Conservation (phyloP, 257 asterid genomes). For the Knoxia roxburghii region DNA sequence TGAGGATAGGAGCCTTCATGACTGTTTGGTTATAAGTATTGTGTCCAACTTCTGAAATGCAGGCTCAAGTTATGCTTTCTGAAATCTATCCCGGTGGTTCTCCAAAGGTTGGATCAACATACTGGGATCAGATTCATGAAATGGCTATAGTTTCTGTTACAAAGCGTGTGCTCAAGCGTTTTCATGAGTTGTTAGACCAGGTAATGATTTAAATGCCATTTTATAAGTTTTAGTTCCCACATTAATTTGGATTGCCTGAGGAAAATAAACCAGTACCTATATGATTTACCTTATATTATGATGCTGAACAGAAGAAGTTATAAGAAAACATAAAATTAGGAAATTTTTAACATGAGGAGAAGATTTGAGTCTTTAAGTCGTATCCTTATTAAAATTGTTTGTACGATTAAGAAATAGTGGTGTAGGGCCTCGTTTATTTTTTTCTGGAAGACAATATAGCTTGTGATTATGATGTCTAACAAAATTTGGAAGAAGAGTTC, state of each 20-base stretch:
- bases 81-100: constrained; percentile 92
- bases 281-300: background rate
- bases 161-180: constrained; percentile 72
- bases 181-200: constrained; percentile 79
- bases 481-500: too few species aligned
- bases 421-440: too few species aligned
- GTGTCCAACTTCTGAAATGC: constrained; percentile 26
- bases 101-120: constrained; percentile 76
- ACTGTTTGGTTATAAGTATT: background rate
- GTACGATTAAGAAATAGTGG: too few species aligned
- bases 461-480: too few species aligned
- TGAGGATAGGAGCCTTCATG: background rate
- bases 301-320: too few species aligned
- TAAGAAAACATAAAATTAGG: background rate
- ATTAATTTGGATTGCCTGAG: background rate
- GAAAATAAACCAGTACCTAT: background rate
- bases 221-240: background rate
- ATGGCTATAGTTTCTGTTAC: constrained; percentile 71
- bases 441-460: too few species aligned
- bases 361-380: background rate
- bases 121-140: constrained; percentile 96
- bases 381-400: background rate
- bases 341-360: background rate
- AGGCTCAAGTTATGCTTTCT: constrained; percentile 93
- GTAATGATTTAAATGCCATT: constrained; percentile 25